Conservation (phyloP, 2,329 filamentous ascomycete species). For the Westerdykella ornata region DNA sequence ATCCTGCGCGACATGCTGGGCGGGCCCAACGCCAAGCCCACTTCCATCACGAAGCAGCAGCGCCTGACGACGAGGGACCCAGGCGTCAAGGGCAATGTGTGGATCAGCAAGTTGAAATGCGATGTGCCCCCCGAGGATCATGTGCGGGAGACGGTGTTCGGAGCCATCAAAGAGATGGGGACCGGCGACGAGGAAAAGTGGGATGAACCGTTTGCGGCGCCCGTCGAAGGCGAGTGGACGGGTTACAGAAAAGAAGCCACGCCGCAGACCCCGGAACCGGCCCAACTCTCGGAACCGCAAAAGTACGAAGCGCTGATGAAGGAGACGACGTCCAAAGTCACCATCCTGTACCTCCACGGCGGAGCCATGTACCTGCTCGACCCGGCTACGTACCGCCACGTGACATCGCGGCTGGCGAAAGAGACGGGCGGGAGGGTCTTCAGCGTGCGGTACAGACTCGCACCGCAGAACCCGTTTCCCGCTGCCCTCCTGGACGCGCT, state of each 20-base stretch:
- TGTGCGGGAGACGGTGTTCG: conserved; percentile 52
- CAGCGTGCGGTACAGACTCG: conserved; percentile 66
- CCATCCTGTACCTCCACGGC: conserved; percentile 68
- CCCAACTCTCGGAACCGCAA: conserved; percentile 52
- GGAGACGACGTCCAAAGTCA: conserved; percentile 57
- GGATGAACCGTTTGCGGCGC: conserved; percentile 47
- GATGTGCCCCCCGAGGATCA: conserved; percentile 52
- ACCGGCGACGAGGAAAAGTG: conserved; percentile 33
- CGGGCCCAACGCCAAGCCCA: conserved; percentile 14
- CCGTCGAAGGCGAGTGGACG: conserved; percentile 69
- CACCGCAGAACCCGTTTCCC: conserved; percentile 69
- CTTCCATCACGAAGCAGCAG: conserved; percentile 46
- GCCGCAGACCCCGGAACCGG: conserved; percentile 47
- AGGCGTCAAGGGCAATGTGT: conserved; percentile 70
- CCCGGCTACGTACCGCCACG: conserved; percentile 57
- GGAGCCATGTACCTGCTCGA: conserved; percentile 69
- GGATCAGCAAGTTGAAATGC: conserved; percentile 67
- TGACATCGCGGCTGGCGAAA: conserved; percentile 57
- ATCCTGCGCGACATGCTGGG: conserved; percentile 53
- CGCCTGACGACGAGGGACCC: conserved; percentile 55
- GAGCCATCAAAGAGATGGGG: conserved; percentile 52
- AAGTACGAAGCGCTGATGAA: conserved; percentile 62
- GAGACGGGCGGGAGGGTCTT: conserved; percentile 62
- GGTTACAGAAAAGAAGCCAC: conserved; percentile 56
- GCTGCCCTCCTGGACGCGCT: conserved; percentile 66